These are phyloP conservation scores for Pyrenochaeta sp. DNA, from an alignment of 2,329 filamentous ascomycete genomes.

Conservation along the genomic window DNA sequence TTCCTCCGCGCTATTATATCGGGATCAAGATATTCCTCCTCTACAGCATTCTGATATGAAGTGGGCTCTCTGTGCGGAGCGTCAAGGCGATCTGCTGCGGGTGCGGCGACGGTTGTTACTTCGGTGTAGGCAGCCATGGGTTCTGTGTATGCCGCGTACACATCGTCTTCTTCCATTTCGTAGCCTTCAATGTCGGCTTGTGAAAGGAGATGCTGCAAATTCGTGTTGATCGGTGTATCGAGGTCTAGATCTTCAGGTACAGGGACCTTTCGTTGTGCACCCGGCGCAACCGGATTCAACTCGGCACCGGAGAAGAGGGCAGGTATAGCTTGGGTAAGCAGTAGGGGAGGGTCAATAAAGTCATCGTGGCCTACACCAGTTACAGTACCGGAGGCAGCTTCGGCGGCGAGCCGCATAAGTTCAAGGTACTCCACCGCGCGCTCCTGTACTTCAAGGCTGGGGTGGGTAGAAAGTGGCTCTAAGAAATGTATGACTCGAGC, in stretches of 20 bases:
- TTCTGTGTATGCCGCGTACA: constrained; percentile 58
- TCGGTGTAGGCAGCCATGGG: constrained; percentile 41
- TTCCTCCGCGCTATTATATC: constrained; percentile 78
- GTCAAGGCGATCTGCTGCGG: constrained; percentile 57
- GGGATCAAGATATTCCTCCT: constrained; percentile 69
- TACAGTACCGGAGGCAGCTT: constrained; percentile 76
- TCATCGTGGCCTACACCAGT: constrained; percentile 66
- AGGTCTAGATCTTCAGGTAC: constrained; percentile 78
- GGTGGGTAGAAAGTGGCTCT: constrained; percentile 80
- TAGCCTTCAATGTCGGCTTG: constrained; percentile 57
- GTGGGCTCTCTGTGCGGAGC: constrained; percentile 44
- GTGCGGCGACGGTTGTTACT: constrained; percentile 25
- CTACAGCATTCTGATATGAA: constrained; percentile 57
- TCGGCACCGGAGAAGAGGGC: constrained; percentile 86
- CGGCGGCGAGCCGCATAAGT: constrained; percentile 83
- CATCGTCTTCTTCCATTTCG: constrained; percentile 54
- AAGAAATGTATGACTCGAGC: constrained; percentile 83
- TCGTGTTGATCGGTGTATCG: constrained; percentile 80
- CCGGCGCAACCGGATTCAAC: constrained; percentile 85
- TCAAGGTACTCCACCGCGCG: constrained; percentile 92
- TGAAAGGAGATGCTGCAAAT: constrained; percentile 72
- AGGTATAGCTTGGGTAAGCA: constrained; percentile 90
- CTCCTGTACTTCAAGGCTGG: constrained; percentile 93
- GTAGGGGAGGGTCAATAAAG: constrained; percentile 78
- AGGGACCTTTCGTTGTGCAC: constrained; percentile 87